These are phyloP conservation scores for Schwanniomyces polymorphus DNA, from an alignment of 805 yeast genomes.

Conservation along the genomic window DNA sequence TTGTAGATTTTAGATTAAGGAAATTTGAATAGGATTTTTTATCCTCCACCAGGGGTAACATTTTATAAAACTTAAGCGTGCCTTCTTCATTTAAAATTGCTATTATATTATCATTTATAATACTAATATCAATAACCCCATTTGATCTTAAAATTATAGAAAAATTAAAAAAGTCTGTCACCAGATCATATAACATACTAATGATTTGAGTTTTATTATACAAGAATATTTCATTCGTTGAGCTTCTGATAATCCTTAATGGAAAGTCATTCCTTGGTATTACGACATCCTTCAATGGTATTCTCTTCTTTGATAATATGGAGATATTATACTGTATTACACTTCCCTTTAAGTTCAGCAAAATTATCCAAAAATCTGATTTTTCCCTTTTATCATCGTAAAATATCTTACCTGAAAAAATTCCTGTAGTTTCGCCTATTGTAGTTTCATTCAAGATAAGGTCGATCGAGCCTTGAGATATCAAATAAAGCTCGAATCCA, in stretches of 20 bases:
- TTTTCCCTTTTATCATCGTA: constrained; percentile 1
- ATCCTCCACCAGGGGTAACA: background rate
- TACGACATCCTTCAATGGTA: background rate
- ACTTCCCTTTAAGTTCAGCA: constrained; percentile 13
- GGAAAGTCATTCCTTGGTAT: constrained; percentile 11
- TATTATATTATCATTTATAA: constrained; percentile 6
- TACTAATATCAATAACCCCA: constrained; percentile 11
- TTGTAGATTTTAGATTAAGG: constrained; percentile 15
- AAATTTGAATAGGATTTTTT: constrained; percentile 13
- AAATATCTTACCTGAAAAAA: constrained; percentile 12
- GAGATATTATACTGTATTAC: constrained; percentile 11
- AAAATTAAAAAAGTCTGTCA: constrained; percentile 7
- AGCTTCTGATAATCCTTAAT: constrained; percentile 10
- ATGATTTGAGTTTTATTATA: constrained; percentile 10
- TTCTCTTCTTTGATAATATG: constrained; percentile 2
- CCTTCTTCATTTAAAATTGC: constrained; percentile 3
- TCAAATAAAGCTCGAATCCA: constrained; percentile 7
- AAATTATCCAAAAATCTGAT: constrained; percentile 11
- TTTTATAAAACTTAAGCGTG: background rate
- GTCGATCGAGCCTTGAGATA: constrained; percentile 4
- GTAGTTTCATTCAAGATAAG: background rate
- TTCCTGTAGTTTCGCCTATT: constrained; percentile 3
- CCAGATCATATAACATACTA: constrained; percentile 8
- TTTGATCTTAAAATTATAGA: constrained; percentile 1
- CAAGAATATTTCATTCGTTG: constrained; percentile 5